Percentiles rank a stretch among this genome's conserved stretches.
Evolutionary conservation across 768 basidiomycete species (phyloP).

Genomic region (Podaxis pistillaris): DNA sequence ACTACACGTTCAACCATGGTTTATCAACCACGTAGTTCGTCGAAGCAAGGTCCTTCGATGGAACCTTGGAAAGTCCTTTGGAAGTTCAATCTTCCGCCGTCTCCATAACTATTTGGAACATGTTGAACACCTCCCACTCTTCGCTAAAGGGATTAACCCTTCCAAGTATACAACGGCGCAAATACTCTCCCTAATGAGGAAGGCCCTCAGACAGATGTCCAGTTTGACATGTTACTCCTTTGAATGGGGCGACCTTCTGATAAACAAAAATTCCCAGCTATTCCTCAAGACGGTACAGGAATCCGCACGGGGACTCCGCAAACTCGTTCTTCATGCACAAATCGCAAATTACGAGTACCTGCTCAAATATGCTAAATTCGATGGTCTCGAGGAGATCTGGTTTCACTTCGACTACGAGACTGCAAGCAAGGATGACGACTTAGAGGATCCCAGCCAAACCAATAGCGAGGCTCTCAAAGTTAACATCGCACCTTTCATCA

Average conservation of each 20-base stretch:
- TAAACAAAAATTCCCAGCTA: background rate
- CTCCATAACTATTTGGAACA: background rate
- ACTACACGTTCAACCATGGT: slow-evolving; percentile 38
- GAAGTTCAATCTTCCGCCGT: background rate
- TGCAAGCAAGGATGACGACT: background rate
- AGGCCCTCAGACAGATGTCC: background rate
- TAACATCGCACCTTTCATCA: background rate
- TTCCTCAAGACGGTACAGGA: background rate
- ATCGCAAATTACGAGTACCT: background rate
- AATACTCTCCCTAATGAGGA: background rate
- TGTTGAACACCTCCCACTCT: background rate
- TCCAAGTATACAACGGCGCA: background rate
- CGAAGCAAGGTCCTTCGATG: slow-evolving; percentile 12
- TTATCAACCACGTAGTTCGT: slow-evolving; percentile 33
- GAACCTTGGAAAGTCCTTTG: background rate
- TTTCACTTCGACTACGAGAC: background rate
- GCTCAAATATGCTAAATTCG: background rate
- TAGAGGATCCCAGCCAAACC: background rate
- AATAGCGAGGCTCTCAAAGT: background rate
- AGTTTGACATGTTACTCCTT: slow-evolving; percentile 1
- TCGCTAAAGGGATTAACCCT: background rate
- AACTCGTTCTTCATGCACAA: background rate
- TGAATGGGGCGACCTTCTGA: slow-evolving; percentile 6
- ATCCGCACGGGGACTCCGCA: background rate
- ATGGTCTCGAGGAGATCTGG: background rate